phyloP scores from a whole-genome alignment of 2,329 filamentous ascomycete species.

The Sporothrix variecibatus region DNA sequence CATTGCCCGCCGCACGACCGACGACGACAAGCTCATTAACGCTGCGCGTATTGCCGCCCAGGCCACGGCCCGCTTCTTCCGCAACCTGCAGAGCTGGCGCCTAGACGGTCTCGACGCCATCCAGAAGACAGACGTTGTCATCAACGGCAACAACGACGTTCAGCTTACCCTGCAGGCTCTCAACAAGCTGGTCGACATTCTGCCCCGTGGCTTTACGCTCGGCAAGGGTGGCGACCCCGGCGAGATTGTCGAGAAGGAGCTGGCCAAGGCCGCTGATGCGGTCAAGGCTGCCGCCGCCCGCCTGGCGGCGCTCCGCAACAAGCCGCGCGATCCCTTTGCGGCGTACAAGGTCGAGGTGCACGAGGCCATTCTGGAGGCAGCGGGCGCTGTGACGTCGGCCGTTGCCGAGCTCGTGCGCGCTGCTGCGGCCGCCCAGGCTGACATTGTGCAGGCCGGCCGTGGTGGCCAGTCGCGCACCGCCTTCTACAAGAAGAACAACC shows the following conservation, averaged over 20 bases:
- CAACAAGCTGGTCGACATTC: constrained; percentile 88
- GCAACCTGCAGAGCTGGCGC: constrained; percentile 88
- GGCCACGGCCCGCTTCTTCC: constrained; percentile 92
- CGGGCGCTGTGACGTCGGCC: constrained; percentile 88
- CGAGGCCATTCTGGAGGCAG: constrained; percentile 90
- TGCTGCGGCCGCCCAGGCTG: constrained; percentile 87
- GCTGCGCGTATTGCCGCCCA: constrained; percentile 82
- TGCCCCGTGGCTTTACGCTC: constrained; percentile 87
- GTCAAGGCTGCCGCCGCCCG: constrained; percentile 90
- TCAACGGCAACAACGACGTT: constrained; percentile 96
- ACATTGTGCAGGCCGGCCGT: constrained; percentile 91
- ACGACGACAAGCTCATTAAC: constrained; percentile 90
- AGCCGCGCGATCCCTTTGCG: constrained; percentile 91
- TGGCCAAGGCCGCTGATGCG: constrained; percentile 90
- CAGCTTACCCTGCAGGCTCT: constrained; percentile 91
- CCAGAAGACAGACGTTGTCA: constrained; percentile 94
- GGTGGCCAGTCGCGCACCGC: constrained; percentile 85
- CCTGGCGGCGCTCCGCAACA: constrained; percentile 89
- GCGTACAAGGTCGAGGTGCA: constrained; percentile 97
- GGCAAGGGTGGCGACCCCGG: constrained; percentile 81
- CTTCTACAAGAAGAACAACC: constrained; percentile 99
- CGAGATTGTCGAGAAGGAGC: constrained; percentile 87
- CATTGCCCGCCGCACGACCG: constrained; percentile 85
- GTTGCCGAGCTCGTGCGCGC: constrained; percentile 95
- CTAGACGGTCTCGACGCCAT: constrained; percentile 86